A percentile compares a stretch with the other conserved stretches of the same genome.
phyloP scores from a whole-genome alignment of 441 rosid genomes.

The Biscutella laevigata region DNA sequence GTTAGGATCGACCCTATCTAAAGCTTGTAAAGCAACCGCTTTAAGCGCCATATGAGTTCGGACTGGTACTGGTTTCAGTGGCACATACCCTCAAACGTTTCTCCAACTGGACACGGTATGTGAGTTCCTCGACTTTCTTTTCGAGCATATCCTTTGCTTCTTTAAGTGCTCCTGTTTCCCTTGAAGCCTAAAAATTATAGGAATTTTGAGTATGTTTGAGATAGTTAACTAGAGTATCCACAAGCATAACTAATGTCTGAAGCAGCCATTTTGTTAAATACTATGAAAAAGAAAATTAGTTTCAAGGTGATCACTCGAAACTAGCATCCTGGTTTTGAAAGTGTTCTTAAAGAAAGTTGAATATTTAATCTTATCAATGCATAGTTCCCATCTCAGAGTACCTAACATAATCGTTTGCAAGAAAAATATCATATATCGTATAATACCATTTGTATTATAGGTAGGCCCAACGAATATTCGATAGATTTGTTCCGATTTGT shows the following conservation, averaged over 20 bases:
- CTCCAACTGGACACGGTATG: slow-evolving; percentile 92
- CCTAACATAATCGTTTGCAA: background rate
- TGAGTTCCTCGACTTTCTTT: slow-evolving; percentile 91
- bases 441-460: too few relatives aligned
- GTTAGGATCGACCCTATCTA: too few relatives aligned
- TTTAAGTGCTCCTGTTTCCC: slow-evolving; percentile 95
- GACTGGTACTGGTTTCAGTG: too few relatives aligned
- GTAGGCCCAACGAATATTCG: too few relatives aligned
- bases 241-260: background rate
- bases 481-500: too few relatives aligned
- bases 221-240: background rate
- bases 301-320: background rate
- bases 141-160: slow-evolving; percentile 98
- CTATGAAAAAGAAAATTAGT: background rate
- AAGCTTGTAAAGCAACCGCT: too few relatives aligned
- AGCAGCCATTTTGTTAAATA: background rate
- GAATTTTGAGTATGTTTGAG: background rate
- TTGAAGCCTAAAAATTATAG: slow-evolving; percentile 55
- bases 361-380: background rate
- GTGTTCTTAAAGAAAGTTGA: background rate
- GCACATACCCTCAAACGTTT: slow-evolving; percentile 75
- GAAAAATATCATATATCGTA: too few relatives aligned
- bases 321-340: background rate
- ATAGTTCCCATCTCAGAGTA: background rate
- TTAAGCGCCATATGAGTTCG: too few relatives aligned